Evolutionary conservation across 208 protist species (phyloP).

Genomic region (Trypanosoma mega): DNA sequence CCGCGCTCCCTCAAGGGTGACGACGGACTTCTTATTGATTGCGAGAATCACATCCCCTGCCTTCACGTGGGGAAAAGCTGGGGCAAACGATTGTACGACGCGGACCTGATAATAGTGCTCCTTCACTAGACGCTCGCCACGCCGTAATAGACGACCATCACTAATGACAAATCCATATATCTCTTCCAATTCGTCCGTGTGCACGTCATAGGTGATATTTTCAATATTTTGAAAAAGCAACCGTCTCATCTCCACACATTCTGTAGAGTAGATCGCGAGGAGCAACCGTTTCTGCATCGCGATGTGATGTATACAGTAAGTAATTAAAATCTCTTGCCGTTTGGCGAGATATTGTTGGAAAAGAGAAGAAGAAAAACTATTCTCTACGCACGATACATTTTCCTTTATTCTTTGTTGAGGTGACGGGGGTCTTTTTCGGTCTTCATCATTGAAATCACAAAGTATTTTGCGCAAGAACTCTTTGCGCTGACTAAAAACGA

Average conservation of each 20-base stretch:
- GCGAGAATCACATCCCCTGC: slow-evolving; percentile 11
- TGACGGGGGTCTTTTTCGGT: neutral
- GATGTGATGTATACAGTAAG: neutral
- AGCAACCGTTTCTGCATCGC: slow-evolving; percentile 10
- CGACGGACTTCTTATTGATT: slow-evolving; percentile 15
- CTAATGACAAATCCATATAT: slow-evolving; percentile 16
- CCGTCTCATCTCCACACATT: neutral
- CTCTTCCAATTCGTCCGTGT: neutral
- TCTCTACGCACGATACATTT: neutral
- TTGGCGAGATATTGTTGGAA: neutral
- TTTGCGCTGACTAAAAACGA: neutral
- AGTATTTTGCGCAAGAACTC: neutral
- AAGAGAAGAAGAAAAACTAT: neutral
- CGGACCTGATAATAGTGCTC: slow-evolving; percentile 19
- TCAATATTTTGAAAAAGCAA: neutral
- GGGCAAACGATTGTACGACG: slow-evolving; percentile 9
- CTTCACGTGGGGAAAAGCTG: slow-evolving; percentile 12
- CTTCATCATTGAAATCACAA: neutral
- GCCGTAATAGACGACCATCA: slow-evolving; percentile 6
- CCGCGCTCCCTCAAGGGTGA: slow-evolving; percentile 4
- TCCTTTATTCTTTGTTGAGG: neutral
- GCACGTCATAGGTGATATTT: neutral
- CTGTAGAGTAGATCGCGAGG: neutral
- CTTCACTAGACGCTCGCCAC: neutral
- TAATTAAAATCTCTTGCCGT: slow-evolving; percentile 7